Base-by-base conservation (phyloP, 345 rosid genomes). In the Eucalyptus coolabah region DNA sequence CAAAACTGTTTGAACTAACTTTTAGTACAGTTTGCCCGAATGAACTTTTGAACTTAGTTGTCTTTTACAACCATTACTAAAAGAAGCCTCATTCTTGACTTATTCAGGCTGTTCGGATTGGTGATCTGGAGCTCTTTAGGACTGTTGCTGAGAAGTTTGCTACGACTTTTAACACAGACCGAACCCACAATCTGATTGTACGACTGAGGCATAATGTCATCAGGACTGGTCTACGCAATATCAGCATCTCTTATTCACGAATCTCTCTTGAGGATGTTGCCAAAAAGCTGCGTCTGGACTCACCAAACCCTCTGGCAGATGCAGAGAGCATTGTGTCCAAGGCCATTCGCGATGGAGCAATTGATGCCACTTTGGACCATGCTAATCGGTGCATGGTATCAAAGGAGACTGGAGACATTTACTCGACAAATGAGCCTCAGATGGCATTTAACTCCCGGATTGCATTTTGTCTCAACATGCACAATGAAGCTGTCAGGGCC, bases 381-480 rank as follows among this genome's bases (percentile, higher is more conserved):
- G 91, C 93, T 12, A 96, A 93, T 21, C 95, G 95, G 32, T 96
- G 93, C 89, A 95, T 95, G 98, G 94, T 96, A 12, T 97, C 99
- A 8, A 96, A 95, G 92, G 99, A 97, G 89, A 95, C 99, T 0
- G 97, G 97, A 53, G 99, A 97, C 90, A 95, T 98, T 63, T 97
- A 95, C 92, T 96, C 99, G 5, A 96, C 98, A 30, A 97, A 93
- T 37, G 99, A 97, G 90, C 99, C 98, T n/a, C 99, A 97, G 89
- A 89, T 92, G 5, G 99, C 98, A 47, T 97, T 98, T 72, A 95
- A 97, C 94, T 98, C 98, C 6, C 95, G 98, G 88, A 96, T 97
- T 32, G 96, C 99, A 1, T 96, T 96, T 91, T 97, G 98, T 88
- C 95, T 97, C 83, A 95, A 96, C 91, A 96, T 95, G 98, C 96